Evolutionary conservation across 305 asterid genomes (phyloP).

Genomic region (Withania somnifera): DNA sequence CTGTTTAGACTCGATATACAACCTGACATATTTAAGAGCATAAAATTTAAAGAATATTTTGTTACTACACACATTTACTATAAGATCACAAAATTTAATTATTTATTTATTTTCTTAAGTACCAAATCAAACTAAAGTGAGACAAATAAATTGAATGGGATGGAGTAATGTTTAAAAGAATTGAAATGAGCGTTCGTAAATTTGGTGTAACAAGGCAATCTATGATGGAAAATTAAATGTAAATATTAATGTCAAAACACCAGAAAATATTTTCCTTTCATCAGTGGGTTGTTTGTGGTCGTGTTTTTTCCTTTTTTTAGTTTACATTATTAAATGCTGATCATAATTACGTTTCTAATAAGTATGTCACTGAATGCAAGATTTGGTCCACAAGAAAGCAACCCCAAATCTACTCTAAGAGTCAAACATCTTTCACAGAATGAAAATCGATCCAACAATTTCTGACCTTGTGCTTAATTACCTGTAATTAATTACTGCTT

Average conservation of each 20-base stretch:
- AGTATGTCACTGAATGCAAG: conserved; percentile 2
- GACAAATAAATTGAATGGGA: too few species aligned
- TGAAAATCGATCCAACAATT: neutral
- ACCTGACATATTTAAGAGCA: too few species aligned
- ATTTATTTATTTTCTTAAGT: too few species aligned
- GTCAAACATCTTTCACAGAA: neutral
- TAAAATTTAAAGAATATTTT: too few species aligned
- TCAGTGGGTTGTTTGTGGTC: neutral
- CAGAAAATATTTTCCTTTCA: neutral
- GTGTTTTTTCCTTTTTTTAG: neutral
- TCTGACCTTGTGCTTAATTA: neutral
- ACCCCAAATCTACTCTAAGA: neutral
- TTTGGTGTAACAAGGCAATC: neutral
- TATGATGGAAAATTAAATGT: neutral
- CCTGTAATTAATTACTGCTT: neutral
- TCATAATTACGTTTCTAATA: conserved; percentile 5
- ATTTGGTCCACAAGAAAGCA: conserved; percentile 23
- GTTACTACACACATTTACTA: too few species aligned
- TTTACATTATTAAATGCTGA: neutral
- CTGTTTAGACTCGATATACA: too few species aligned
- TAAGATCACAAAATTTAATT: too few species aligned
- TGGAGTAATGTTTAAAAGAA: neutral
- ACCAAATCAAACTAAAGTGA: too few species aligned
- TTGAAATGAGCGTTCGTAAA: neutral
- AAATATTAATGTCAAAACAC: neutral